Evolutionary conservation across 495 filamentous ascomycete species (phyloP).

Genomic region (Penicillium psychrofluorescens): DNA sequence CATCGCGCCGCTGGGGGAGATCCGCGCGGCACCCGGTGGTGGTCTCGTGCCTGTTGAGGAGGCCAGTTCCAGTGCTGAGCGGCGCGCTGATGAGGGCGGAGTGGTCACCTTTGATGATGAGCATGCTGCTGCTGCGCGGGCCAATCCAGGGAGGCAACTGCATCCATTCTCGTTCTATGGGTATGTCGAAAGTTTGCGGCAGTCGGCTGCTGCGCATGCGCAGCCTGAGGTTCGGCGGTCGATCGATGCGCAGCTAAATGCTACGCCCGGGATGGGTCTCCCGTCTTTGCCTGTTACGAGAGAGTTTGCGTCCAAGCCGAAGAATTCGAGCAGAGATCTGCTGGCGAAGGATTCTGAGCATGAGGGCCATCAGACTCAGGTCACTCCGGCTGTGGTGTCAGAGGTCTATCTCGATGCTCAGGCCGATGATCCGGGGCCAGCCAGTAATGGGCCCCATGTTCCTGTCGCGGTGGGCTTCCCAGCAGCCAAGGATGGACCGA

Average conservation of each 20-base stretch:
- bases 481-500: neutral
- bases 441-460: neutral
- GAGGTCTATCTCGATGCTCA: constrained; percentile 35
- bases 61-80: constrained; percentile 27
- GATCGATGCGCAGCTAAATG: no score
- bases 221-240: neutral
- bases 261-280: neutral
- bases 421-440: constrained; percentile 11
- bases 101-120: constrained; percentile 30
- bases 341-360: constrained; percentile 14
- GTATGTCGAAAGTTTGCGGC: constrained; percentile 23
- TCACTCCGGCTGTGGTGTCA: constrained; percentile 33
- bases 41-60: constrained; percentile 37
- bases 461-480: neutral
- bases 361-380: constrained; percentile 4
- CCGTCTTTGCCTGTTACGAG: constrained; percentile 13
- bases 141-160: constrained; percentile 18
- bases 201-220: constrained; percentile 4
- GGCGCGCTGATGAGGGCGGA: constrained; percentile 18
- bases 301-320: constrained; percentile 26
- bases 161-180: constrained; percentile 26
- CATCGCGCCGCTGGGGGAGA: constrained; percentile 53
- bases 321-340: constrained; percentile 21
- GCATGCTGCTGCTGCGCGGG: constrained; percentile 11
- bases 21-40: constrained; percentile 31